phyloP scores from a whole-genome alignment of 78 protist species.

The Dictyostelium purpureum region DNA sequence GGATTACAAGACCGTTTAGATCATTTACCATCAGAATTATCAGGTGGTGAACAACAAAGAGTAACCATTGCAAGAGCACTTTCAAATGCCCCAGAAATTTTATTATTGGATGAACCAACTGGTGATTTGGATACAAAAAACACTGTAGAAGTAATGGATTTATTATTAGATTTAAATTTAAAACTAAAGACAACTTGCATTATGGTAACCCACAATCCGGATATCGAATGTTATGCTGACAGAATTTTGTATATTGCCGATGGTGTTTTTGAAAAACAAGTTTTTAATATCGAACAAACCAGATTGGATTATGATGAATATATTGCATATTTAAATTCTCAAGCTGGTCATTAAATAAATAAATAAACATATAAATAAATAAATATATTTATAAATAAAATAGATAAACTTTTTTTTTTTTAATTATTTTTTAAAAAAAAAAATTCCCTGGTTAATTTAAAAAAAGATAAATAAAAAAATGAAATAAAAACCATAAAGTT shows the following conservation, averaged over 20 bases:
- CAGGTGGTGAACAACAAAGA: constrained; percentile 97
- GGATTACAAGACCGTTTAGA: constrained; percentile 90
- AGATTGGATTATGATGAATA: constrained; percentile 83
- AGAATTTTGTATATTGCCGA: constrained; percentile 91
- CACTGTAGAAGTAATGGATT: constrained; percentile 95
- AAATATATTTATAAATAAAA: background rate
- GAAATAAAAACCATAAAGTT: background rate
- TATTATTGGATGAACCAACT: constrained; percentile 97
- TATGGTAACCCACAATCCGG: constrained; percentile 97
- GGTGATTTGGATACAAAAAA: constrained; percentile 95
- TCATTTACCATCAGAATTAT: constrained; percentile 93
- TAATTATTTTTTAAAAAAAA: no score
- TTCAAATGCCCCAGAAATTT: constrained; percentile 92
- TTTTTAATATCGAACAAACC: constrained; percentile 85
- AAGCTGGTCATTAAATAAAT: constrained; percentile 16
- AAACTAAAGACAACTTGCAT: constrained; percentile 87
- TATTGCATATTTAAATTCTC: constrained; percentile 73
- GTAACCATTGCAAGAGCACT: constrained; percentile 96
- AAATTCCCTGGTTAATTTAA: no score
- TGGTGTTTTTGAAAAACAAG: constrained; percentile 88
- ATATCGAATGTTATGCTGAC: constrained; percentile 97
- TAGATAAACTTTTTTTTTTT: background rate
- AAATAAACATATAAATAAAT: background rate
- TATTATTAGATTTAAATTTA: constrained; percentile 89
- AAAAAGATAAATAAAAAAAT: no score